phyloP scores from a whole-genome alignment of 2,329 filamentous ascomycete genomes.

The Cadophora sp. region DNA sequence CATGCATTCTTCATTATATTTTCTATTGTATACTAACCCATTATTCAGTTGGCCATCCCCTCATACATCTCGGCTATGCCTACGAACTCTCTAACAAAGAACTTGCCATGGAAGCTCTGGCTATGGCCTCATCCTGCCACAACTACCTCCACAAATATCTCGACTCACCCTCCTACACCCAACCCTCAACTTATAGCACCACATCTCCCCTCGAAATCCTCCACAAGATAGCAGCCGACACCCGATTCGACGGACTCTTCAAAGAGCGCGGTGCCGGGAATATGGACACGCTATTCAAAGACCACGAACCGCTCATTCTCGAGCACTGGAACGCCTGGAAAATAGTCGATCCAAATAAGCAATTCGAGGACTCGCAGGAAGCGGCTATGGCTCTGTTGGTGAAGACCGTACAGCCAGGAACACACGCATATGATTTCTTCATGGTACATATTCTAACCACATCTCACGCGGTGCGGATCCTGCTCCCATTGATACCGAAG shows the following conservation, averaged over 20 bases:
- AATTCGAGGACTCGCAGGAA: constrained; percentile 76
- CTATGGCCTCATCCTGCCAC: constrained; percentile 66
- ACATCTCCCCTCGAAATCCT: constrained; percentile 75
- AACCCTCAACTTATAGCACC: constrained; percentile 63
- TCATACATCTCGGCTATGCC: constrained; percentile 96
- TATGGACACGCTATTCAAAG: constrained; percentile 69
- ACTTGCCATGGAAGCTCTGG: constrained; percentile 86
- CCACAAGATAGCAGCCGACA: constrained; percentile 70
- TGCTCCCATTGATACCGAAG: constrained; percentile 78
- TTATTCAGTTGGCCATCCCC: constrained; percentile 78
- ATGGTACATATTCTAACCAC: constrained; percentile 82
- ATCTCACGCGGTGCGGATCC: constrained; percentile 85
- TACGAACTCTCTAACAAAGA: constrained; percentile 87
- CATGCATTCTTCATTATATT: neutral
- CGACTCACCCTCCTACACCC: constrained; percentile 76
- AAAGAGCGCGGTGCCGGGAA: constrained; percentile 64
- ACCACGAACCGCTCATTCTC: constrained; percentile 73
- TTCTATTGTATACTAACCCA: constrained; percentile 5
- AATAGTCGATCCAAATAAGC: constrained; percentile 70
- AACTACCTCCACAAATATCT: constrained; percentile 69
- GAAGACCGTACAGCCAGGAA: constrained; percentile 61
- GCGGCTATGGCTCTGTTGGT: constrained; percentile 67
- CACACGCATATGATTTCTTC: constrained; percentile 81
- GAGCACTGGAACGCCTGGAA: constrained; percentile 94
- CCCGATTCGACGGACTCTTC: constrained; percentile 72